Base-by-base conservation (phyloP, 495 filamentous ascomycete genomes). In the Penicillium alfredii region DNA sequence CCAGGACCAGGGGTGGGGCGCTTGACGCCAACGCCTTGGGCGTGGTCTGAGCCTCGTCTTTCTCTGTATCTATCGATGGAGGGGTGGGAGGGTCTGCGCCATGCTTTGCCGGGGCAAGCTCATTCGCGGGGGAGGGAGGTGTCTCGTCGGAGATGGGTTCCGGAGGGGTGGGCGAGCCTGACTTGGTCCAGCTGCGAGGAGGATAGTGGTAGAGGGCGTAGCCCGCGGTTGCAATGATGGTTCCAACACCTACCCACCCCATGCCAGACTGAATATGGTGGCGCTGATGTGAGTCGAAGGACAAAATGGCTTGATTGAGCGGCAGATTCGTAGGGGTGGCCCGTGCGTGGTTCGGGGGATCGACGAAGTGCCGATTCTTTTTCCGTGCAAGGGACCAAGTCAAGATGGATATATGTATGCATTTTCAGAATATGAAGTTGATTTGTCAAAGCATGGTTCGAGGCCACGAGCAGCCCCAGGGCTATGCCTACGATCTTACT, bases 1-100 rank as follows among this genome's bases (percentile, higher is more conserved):
- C 35, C n/a, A 64, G 45, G 3, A 41, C 39, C 1, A 62, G 36
- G 20, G 27, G 24, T 8, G 53, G 51, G 28, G 49, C 42, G 22
- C 17, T 58, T 27, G 55, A 49, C 11, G 56, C 52, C 18, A 56
- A 56, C 3, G 68, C 64, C 46, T 73, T 74, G 4, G 75, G 74
- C 5, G 74, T 77, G 1, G 58, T 61, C 34, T 72, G 65, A 3
- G 61, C 39, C 23, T 62, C 66, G 4, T 63, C 53, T 19, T 34
- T 43, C 28, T 43, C 52, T 18, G 10, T 54, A 24, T 44, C 41
- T 33, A 31, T 23, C 12, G 28, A 26, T 28, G 29, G 40, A 28
- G 36, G 24, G 25, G 29, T 38, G 19, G 40, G 22, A 20, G 27
- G 3, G 26, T 11, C 23, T 37, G 21, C 20, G 17, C 30, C 50